phyloP scores from a whole-genome alignment of 306 rosid species.

The Fagus crenata region DNA sequence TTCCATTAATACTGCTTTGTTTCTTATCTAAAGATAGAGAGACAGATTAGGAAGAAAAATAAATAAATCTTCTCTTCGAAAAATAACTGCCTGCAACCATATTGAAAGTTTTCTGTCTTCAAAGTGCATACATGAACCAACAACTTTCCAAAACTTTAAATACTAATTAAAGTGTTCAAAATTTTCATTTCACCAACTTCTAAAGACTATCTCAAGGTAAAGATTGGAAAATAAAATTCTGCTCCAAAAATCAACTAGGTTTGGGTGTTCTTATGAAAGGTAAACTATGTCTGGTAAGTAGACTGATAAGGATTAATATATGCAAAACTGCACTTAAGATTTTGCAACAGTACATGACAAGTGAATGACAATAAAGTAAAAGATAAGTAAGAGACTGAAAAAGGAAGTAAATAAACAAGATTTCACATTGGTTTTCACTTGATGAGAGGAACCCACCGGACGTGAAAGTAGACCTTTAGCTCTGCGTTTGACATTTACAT shows the following conservation, averaged over 20 bases:
- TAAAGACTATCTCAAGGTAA: neutral
- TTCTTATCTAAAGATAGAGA: neutral
- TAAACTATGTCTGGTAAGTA: neutral
- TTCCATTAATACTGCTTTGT: neutral
- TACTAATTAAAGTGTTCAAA: neutral
- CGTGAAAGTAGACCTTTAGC: slow-evolving; percentile 96
- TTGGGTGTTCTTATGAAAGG: neutral
- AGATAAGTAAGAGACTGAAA: slow-evolving; percentile 11
- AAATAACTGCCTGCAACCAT: neutral
- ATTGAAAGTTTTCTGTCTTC: neutral
- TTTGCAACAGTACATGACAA: neutral
- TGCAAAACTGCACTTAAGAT: neutral
- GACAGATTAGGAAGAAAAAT: neutral
- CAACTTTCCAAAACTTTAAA: neutral
- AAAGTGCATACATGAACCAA: neutral
- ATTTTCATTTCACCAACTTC: neutral
- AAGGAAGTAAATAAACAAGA: slow-evolving; percentile 10
- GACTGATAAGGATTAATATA: neutral
- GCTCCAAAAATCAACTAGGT: neutral
- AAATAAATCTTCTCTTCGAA: neutral
- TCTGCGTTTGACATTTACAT: slow-evolving; percentile 85
- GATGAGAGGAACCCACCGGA: slow-evolving; percentile 49
- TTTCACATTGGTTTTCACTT: slow-evolving; percentile 26
- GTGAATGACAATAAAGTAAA: neutral
- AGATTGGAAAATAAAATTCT: slow-evolving; percentile 1